Conservation (phyloP, 192 early-diverging fungal species). For the Umbelopsis ramanniana region DNA sequence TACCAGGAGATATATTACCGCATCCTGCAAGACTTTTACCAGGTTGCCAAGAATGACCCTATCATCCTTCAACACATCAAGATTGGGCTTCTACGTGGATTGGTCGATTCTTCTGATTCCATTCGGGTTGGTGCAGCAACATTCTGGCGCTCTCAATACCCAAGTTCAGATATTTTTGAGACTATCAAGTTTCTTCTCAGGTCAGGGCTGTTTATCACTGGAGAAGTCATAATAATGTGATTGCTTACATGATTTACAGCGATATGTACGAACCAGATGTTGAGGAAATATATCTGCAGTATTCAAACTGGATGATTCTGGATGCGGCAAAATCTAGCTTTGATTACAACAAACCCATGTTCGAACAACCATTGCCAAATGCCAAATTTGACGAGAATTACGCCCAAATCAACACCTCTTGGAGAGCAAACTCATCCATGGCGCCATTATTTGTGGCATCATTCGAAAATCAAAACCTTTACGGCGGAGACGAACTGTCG, state of each 20-base stretch:
- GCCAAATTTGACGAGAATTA: conserved; percentile 63
- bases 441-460: conserved; percentile 36
- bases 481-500: conserved; percentile 13
- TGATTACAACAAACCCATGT: conserved; percentile 64
- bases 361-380: conserved; percentile 65
- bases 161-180: neutral
- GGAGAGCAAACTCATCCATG: conserved; percentile 35
- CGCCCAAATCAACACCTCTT: conserved; percentile 65
- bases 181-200: conserved; percentile 29
- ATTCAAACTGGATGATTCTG: conserved; percentile 61
- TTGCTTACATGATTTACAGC: conserved; percentile 26
- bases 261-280: conserved; percentile 64
- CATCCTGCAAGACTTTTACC: conserved; percentile 46
- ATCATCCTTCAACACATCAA: conserved; percentile 32
- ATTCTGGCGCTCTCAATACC: conserved; percentile 41
- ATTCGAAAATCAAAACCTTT: conserved; percentile 15
- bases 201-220: conserved; percentile 27
- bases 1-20: conserved; percentile 52
- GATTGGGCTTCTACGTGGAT: conserved; percentile 48
- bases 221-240: neutral
- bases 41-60: neutral
- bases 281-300: conserved; percentile 67
- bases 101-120: conserved; percentile 43
- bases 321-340: conserved; percentile 62
- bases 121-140: conserved; percentile 42